Conservation (phyloP, 2,329 filamentous ascomycete genomes). For the Cytospora leucostoma region DNA sequence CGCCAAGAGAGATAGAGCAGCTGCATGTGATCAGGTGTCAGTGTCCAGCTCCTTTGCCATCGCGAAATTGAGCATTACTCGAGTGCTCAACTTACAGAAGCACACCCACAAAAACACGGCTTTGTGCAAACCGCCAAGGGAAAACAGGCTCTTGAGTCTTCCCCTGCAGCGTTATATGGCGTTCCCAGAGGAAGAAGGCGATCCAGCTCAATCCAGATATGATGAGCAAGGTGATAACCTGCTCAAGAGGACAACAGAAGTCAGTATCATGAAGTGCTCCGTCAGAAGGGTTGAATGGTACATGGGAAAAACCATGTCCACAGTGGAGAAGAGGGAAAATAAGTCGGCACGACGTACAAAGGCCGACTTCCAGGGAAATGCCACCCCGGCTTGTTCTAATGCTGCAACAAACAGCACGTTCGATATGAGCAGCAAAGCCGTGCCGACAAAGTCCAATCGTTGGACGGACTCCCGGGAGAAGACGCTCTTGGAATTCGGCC, state of each 20-base stretch:
- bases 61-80: no score
- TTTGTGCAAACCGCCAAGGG: neutral
- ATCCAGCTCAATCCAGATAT: neutral
- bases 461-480: no score
- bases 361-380: neutral
- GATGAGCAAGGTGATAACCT: neutral
- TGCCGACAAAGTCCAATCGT: neutral
- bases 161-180: neutral
- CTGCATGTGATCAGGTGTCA: neutral
- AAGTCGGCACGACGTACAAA: no score
- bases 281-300: no score
- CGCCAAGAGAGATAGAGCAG: conserved; percentile 1
- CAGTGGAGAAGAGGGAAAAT: no score
- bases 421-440: neutral
- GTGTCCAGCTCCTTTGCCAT: neutral
- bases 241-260: neutral
- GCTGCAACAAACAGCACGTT: neutral
- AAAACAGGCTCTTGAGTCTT: neutral
- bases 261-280: no score
- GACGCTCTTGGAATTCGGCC: neutral
- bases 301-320: no score
- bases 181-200: neutral
- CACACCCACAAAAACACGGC: no score
- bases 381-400: neutral
- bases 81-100: no score